phyloP scores from a whole-genome alignment of 140 eudicot species.

The Anethum foeniculum region DNA sequence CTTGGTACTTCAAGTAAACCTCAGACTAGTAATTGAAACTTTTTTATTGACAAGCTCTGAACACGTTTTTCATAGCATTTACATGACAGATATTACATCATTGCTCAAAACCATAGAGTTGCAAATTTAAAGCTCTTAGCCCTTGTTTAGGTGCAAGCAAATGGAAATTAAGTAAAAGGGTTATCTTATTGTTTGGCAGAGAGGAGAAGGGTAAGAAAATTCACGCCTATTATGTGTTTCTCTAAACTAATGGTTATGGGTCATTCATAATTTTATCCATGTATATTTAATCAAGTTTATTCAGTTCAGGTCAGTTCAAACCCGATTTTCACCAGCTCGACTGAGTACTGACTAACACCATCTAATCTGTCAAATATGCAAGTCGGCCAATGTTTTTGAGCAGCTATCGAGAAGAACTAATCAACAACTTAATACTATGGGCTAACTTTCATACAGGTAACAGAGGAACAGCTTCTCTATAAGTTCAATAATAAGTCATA shows the following conservation, averaged over 20 bases:
- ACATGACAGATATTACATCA: not conserved
- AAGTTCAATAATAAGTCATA: not conserved
- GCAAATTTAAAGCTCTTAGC: not conserved
- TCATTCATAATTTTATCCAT: not conserved
- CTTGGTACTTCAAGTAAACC: not conserved
- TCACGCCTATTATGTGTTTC: not conserved
- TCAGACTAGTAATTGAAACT: not conserved
- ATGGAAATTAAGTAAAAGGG: not conserved
- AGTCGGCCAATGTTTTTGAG: not conserved
- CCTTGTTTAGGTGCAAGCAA: not conserved
- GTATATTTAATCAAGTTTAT: not conserved
- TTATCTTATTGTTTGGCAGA: not conserved
- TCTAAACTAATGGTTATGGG: not conserved
- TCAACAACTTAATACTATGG: not conserved
- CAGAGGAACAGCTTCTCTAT: not conserved
- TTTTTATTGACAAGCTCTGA: not conserved
- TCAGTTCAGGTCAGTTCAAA: not conserved
- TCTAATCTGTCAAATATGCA: not conserved
- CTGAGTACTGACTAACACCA: not conserved
- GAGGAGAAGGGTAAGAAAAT: not conserved
- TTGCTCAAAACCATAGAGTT: not conserved
- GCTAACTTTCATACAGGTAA: not conserved
- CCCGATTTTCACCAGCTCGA: not conserved
- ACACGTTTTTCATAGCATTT: not conserved
- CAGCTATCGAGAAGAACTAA: not conserved